These are phyloP conservation scores for Hymenoscyphus repandus DNA, from an alignment of 2,329 filamentous ascomycete genomes.

Conservation along the genomic window DNA sequence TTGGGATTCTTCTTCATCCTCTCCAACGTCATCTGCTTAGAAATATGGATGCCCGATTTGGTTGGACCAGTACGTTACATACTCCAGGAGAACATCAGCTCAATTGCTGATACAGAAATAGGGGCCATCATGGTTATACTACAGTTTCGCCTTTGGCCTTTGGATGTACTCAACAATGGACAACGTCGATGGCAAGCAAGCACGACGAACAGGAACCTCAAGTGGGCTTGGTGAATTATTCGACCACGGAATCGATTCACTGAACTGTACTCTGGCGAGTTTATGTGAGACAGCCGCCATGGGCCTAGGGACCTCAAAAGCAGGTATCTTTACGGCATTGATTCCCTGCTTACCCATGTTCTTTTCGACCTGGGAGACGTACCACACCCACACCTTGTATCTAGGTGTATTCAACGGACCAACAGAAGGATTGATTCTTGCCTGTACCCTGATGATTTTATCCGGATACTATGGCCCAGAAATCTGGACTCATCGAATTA, in stretches of 20 bases:
- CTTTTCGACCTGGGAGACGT: conserved; percentile 99
- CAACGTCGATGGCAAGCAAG: conserved; percentile 98
- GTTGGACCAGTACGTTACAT: conserved; percentile 68
- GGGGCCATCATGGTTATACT: conserved; percentile 89
- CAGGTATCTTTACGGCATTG: conserved; percentile 86
- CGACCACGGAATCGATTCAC: conserved; percentile 95
- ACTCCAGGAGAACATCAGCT: not conserved
- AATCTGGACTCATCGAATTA: conserved; percentile 76
- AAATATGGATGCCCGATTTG: conserved; percentile 81
- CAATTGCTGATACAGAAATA: conserved; percentile 34
- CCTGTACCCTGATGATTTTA: conserved; percentile 76
- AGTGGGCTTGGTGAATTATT: conserved; percentile 94
- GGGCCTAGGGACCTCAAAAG: conserved; percentile 77
- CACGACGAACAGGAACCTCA: conserved; percentile 87
- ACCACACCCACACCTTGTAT: conserved; percentile 96
- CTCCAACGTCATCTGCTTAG: conserved; percentile 67
- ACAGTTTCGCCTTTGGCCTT: conserved; percentile 88
- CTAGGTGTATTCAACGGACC: conserved; percentile 96
- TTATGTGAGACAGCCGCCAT: conserved; percentile 89
- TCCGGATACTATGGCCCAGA: conserved; percentile 84
- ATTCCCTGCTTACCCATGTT: conserved; percentile 96
- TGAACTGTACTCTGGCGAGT: conserved; percentile 93
- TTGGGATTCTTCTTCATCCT: conserved; percentile 94
- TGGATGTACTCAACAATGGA: conserved; percentile 99
- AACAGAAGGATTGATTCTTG: conserved; percentile 89